A percentile compares a stretch with the other conserved stretches of the same genome.
Evolutionary conservation across 805 yeast genomes (phyloP).

Genomic region (Zygoascus ofunaensis): DNA sequence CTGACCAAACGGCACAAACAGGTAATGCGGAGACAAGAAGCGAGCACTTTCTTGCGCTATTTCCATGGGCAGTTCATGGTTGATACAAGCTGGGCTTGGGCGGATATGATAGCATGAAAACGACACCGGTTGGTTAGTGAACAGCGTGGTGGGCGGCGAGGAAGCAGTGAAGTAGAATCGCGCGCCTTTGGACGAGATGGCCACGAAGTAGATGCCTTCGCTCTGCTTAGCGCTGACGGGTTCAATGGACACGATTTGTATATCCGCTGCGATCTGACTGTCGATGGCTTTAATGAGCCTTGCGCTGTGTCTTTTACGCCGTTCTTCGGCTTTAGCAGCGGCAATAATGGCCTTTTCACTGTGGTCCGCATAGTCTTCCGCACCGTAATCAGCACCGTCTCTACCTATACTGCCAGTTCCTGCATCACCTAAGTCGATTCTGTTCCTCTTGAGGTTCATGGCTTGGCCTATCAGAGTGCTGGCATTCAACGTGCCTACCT

Average conservation of each 20-base stretch:
- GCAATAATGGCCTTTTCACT: too few relatives aligned
- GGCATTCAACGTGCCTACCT: neutral
- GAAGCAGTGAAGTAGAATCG: constrained; percentile 7
- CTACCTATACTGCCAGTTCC: too few relatives aligned
- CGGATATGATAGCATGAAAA: constrained; percentile 1
- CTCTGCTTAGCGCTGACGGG: constrained; percentile 7
- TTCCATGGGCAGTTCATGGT: neutral
- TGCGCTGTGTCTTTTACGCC: too few relatives aligned
- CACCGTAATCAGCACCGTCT: too few relatives aligned
- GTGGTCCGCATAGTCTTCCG: too few relatives aligned
- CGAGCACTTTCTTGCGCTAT: neutral
- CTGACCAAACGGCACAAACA: neutral
- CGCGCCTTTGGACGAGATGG: constrained; percentile 10
- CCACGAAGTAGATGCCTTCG: constrained; percentile 4
- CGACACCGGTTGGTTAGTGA: neutral
- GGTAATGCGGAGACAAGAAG: neutral
- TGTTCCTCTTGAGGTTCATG: neutral
- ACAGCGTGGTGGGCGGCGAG: neutral
- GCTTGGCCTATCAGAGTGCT: neutral
- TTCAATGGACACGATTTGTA: constrained; percentile 9
- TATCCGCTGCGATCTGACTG: too few relatives aligned
- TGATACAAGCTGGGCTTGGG: neutral
- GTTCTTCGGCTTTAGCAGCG: too few relatives aligned
- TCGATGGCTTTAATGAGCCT: too few relatives aligned
- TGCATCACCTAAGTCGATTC: too few relatives aligned